Evolutionary conservation across 257 asterid genomes (phyloP).

Genomic region (Nicotiana attenuata): DNA sequence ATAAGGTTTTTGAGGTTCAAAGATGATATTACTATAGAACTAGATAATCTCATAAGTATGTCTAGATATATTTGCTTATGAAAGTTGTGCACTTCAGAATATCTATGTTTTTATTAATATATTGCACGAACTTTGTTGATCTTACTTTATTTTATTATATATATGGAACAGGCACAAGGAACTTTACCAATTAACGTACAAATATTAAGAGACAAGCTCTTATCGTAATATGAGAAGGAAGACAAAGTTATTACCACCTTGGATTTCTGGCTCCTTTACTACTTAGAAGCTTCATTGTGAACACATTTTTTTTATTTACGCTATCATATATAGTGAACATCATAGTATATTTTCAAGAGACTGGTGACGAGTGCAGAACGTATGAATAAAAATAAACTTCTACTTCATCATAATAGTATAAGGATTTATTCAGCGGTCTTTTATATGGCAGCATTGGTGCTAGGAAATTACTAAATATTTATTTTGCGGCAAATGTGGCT

Average conservation of each 20-base stretch:
- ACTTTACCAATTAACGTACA: not conserved
- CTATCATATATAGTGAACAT: too few relatives aligned
- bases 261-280: not conserved
- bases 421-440: too few relatives aligned
- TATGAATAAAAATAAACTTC: too few relatives aligned
- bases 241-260: not conserved
- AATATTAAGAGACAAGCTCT: not conserved
- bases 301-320: too few relatives aligned
- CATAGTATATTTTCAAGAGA: too few relatives aligned
- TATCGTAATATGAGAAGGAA: not conserved
- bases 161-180: not conserved
- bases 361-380: too few relatives aligned
- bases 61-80: not conserved
- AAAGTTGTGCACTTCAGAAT: not conserved
- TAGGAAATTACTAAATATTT: too few relatives aligned
- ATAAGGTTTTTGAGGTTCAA: not conserved
- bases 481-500: too few relatives aligned
- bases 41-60: not conserved
- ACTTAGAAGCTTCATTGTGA: not conserved
- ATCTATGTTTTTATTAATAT: too few relatives aligned
- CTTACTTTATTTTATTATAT: too few relatives aligned
- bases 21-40: not conserved
- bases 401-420: too few relatives aligned
- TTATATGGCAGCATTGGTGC: too few relatives aligned
- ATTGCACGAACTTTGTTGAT: not conserved